phyloP scores from a whole-genome alignment of 148 eudicot genomes.

The Fallopia convolvulus region DNA sequence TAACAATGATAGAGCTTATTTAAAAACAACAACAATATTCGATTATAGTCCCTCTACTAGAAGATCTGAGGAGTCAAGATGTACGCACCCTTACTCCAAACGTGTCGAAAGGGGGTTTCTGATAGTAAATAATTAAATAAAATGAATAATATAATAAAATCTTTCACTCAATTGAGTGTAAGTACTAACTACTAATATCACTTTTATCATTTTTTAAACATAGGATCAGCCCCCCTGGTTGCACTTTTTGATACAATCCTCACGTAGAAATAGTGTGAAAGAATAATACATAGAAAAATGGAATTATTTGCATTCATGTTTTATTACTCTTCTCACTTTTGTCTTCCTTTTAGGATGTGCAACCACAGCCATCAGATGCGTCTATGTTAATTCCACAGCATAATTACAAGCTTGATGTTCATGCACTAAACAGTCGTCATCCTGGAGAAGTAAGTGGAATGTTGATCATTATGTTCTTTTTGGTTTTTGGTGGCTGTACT shows the following conservation, averaged over 20 bases:
- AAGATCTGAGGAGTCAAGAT: too few relatives aligned
- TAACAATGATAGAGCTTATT: neutral
- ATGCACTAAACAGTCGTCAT: constrained; percentile 82
- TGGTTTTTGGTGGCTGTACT: neutral
- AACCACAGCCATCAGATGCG: constrained; percentile 63
- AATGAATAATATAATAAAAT: neutral
- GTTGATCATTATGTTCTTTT: neutral
- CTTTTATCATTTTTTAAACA: neutral
- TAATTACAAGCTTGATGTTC: constrained; percentile 97
- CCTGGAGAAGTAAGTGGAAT: constrained; percentile 80
- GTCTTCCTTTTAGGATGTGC: constrained; percentile 47
- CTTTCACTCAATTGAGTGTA: neutral
- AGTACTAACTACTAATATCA: neutral
- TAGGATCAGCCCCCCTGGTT: neutral
- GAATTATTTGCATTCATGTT: neutral
- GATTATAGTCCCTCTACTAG: too few relatives aligned
- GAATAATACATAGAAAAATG: neutral
- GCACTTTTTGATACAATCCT: neutral
- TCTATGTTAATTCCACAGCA: constrained; percentile 90
- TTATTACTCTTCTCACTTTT: neutral
- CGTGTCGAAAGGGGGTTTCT: too few relatives aligned
- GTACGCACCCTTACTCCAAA: too few relatives aligned
- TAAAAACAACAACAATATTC: too few relatives aligned
- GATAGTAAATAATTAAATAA: too few relatives aligned
- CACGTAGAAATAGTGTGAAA: neutral